These are phyloP conservation scores for Primulina huaijiensis DNA, from an alignment of 257 asterid genomes.

Conservation along the genomic window DNA sequence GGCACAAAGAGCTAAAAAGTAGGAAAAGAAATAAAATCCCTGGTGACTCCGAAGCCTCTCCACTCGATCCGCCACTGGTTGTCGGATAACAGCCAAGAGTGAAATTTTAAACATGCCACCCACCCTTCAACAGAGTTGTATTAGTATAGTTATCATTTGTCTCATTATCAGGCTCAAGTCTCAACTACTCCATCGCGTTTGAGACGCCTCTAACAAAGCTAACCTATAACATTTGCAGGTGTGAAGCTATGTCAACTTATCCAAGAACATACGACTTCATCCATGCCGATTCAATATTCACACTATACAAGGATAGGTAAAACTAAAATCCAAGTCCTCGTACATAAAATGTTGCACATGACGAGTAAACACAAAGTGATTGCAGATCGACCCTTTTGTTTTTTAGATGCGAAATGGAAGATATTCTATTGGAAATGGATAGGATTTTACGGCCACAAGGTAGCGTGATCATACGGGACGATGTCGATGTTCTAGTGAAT, in stretches of 20 bases:
- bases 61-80: too few species aligned
- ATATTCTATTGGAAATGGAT: conserved; percentile 80
- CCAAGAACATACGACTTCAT: conserved; percentile 94
- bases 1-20: not conserved
- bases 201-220: not conserved
- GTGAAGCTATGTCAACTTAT: conserved; percentile 93
- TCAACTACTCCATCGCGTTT: not conserved
- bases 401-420: conserved; percentile 72
- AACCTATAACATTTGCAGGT: conserved; percentile 37
- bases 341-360: not conserved
- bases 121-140: too few species aligned
- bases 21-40: not conserved
- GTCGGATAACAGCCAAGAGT: too few species aligned
- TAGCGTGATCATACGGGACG: conserved; percentile 75
- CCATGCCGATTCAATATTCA: conserved; percentile 66
- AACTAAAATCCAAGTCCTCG: conserved; percentile 20
- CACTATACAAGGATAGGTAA: conserved; percentile 71
- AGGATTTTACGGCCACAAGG: conserved; percentile 82
- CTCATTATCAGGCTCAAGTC: not conserved
- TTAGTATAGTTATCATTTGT: too few species aligned
- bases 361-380: not conserved
- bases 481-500: conserved; percentile 58
- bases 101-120: too few species aligned
- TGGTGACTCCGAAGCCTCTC: not conserved
- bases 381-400: not conserved